These are phyloP conservation scores for Durusdinium trenchii DNA, from an alignment of 73 alveolate species.

Conservation along the genomic window DNA sequence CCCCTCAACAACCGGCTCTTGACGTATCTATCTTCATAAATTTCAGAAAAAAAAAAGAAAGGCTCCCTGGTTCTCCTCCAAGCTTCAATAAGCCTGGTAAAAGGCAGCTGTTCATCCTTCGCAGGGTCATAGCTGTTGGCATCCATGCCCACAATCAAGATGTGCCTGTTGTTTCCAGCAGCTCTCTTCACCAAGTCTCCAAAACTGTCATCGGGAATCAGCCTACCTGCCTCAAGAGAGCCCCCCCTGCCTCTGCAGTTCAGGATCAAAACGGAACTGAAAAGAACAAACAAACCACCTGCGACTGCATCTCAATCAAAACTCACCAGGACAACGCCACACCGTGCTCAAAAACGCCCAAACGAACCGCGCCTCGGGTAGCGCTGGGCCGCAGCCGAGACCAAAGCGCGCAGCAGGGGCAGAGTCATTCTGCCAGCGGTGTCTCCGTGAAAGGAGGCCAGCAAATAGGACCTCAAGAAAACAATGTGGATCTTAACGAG, in stretches of 20 bases:
- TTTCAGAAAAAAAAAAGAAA: no score
- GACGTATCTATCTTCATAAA: not conserved
- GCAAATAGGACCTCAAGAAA: slow-evolving; percentile 41
- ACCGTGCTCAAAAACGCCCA: not conserved
- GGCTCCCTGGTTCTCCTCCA: not conserved
- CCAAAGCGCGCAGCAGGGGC: slow-evolving; percentile 37
- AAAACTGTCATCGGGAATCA: not conserved
- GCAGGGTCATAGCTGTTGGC: slow-evolving; percentile 82
- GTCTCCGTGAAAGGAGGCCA: slow-evolving; percentile 94
- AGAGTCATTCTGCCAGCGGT: slow-evolving; percentile 71
- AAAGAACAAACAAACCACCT: no score
- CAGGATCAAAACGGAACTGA: no score
- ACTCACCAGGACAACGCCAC: no score
- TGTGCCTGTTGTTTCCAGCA: slow-evolving; percentile 46
- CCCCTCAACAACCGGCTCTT: no score
- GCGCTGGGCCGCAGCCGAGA: slow-evolving; percentile 32
- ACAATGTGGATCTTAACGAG: no score
- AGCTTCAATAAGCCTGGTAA: slow-evolving; percentile 11
- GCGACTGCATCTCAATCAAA: no score
- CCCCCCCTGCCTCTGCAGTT: not conserved
- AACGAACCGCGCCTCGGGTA: slow-evolving; percentile 26
- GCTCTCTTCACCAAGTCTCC: not conserved
- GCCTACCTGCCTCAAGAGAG: not conserved
- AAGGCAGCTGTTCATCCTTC: slow-evolving; percentile 49
- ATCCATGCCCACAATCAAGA: slow-evolving; percentile 82